A percentile compares a stretch with the other conserved stretches of the same genome.
phyloP scores from a whole-genome alignment of 2,329 filamentous ascomycete genomes.

The Periglandula ipomoeae region DNA sequence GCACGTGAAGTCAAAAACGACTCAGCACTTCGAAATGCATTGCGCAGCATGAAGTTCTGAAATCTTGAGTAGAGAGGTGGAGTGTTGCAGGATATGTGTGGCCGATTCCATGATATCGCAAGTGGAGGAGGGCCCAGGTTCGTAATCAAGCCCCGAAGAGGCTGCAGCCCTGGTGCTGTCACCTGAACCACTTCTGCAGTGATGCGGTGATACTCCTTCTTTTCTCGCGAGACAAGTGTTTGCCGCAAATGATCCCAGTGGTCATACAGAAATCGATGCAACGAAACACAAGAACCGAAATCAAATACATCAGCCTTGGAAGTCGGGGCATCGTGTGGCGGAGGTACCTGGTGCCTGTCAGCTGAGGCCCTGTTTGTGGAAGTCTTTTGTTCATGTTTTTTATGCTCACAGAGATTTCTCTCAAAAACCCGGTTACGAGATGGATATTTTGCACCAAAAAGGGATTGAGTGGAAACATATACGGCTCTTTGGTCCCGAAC shows the following conservation, averaged over 20 bases:
- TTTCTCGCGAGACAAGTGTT: slow-evolving; percentile 50
- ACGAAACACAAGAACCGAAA: slow-evolving; percentile 60
- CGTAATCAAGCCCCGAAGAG: slow-evolving; percentile 51
- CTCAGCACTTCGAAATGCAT: slow-evolving; percentile 56
- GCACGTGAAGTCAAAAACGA: slow-evolving; percentile 55
- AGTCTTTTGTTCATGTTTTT: neutral
- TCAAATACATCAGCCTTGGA: slow-evolving; percentile 47
- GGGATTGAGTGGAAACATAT: slow-evolving; percentile 63
- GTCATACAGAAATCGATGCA: slow-evolving; percentile 62
- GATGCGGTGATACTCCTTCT: slow-evolving; percentile 45
- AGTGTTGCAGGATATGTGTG: slow-evolving; percentile 53
- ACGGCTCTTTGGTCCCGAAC: slow-evolving; percentile 63
- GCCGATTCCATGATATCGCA: slow-evolving; percentile 61
- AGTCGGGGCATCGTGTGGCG: slow-evolving; percentile 33
- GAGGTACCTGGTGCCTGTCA: slow-evolving; percentile 30
- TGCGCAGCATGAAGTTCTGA: slow-evolving; percentile 64
- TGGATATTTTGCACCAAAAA: slow-evolving; percentile 62
- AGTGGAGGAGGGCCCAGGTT: slow-evolving; percentile 59
- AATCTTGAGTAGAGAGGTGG: slow-evolving; percentile 59
- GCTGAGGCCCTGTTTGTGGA: neutral
- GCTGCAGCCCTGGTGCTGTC: slow-evolving; percentile 49
- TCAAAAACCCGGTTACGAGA: slow-evolving; percentile 55
- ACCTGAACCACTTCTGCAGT: slow-evolving; percentile 43
- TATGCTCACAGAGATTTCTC: slow-evolving; percentile 51
- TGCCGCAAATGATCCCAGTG: slow-evolving; percentile 63